A percentile compares a stretch with the other conserved stretches of the same genome.
Conservation (phyloP, 2,329 filamentous ascomycete species). For the Huntiella bhutanensis region DNA sequence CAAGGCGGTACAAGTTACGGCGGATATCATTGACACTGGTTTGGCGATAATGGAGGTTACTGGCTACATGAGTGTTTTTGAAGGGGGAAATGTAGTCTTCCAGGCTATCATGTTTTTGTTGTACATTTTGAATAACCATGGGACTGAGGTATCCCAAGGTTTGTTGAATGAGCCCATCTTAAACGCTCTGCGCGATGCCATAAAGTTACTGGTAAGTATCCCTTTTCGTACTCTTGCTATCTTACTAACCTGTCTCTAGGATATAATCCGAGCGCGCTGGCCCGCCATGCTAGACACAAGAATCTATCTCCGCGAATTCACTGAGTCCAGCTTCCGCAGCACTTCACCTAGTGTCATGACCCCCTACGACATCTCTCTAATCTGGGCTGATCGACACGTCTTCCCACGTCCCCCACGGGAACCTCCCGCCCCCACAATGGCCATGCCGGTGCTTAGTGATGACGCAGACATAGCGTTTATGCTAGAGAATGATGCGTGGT, state of each 20-base stretch:
- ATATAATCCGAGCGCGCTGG: background rate
- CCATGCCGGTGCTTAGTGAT: too few species aligned
- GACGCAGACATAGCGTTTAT: too few species aligned
- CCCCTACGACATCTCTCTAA: too few species aligned
- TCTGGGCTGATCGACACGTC: too few species aligned
- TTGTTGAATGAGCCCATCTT: background rate
- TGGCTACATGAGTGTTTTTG: conserved; percentile 5
- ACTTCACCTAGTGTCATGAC: background rate
- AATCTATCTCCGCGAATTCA: conserved; percentile 12
- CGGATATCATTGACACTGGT: background rate
- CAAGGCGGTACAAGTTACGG: background rate
- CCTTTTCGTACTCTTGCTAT: background rate
- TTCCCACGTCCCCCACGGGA: too few species aligned
- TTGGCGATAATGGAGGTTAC: background rate
- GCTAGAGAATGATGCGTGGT: too few species aligned
- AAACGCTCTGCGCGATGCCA: background rate
- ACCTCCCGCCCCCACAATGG: too few species aligned
- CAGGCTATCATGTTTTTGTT: conserved; percentile 6
- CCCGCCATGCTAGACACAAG: conserved; percentile 7
- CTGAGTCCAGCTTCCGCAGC: conserved; percentile 10
- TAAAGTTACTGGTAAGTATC: background rate
- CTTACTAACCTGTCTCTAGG: background rate
- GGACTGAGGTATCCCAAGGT: background rate
- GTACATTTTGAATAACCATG: conserved; percentile 6
- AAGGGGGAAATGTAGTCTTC: conserved; percentile 5